Base-by-base conservation (phyloP, 495 filamentous ascomycete species). In the Penicillium alfredii region DNA sequence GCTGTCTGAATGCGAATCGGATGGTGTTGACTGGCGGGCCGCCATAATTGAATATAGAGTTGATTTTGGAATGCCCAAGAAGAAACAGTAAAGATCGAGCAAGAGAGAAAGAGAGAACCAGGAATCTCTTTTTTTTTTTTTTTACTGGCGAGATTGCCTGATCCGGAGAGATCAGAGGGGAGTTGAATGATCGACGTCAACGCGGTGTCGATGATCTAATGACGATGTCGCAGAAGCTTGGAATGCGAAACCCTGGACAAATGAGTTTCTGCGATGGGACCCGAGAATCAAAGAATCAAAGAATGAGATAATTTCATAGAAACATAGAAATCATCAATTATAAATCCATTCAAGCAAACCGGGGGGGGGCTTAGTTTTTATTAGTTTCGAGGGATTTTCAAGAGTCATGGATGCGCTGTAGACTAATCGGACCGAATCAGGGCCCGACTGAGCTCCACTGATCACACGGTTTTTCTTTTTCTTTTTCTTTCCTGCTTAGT, bases 11-110 rank as follows among this genome's bases (percentile, higher is more conserved):
- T 66, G 64, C 11, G 64, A 66, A 13, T 71, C 66, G 25, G 66
- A 68, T 6, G 67, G 65, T 33, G 65, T 58, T 51, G 67, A 59
- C 56, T 71, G 67, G 18, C 65, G 62, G n/a, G 65, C 58, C 13
- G 63, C 61, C 65, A 71, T 69, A 25, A 45, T 61, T 8, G 23
- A 25, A 42, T 51, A 26, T 47, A 24, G 30, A n/a, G n/a, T n/a
- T n/a, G n/a, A n/a, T n/a, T n/a, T n/a, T n/a, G n/a, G n/a, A n/a
- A n/a, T n/a, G n/a, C n/a, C 15, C 30, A 22, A 28, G 20, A 20
- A 36, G 18, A 32, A 18, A 30, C 30, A 30, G 29, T 10, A 33
- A 30, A 9, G 31, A 30, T 24, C 14, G 25, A 31, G 14, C 7
- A 30, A 17, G 25, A 11, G 18, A 31, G 14, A 23, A 12, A 16